phyloP scores from a whole-genome alignment of 2,329 filamentous ascomycete genomes.

The Albifimbria verrucaria region DNA sequence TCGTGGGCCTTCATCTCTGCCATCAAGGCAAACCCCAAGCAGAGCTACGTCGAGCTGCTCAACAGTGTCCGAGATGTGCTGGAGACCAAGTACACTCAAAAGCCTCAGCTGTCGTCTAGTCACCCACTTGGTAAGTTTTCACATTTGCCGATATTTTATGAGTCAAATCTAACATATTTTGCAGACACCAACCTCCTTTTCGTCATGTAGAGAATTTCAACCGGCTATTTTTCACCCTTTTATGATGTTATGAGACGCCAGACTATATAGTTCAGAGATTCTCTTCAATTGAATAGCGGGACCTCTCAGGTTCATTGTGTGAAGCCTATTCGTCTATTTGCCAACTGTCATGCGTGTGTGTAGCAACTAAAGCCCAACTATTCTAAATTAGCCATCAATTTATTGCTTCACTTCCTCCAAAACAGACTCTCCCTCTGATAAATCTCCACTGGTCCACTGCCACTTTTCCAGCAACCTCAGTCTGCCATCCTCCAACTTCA shows the following conservation, averaged over 20 bases:
- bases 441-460: conserved; percentile 20
- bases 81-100: conserved; percentile 82
- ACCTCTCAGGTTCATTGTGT: too few species aligned
- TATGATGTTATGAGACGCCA: not conserved
- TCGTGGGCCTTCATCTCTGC: conserved; percentile 94
- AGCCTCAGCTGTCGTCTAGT: conserved; percentile 93
- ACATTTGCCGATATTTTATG: not conserved
- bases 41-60: conserved; percentile 92
- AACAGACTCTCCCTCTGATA: conserved; percentile 15
- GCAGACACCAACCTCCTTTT: conserved; percentile 64
- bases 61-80: conserved; percentile 94
- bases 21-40: conserved; percentile 87
- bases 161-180: conserved; percentile 10
- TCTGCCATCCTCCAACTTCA: conserved; percentile 17
- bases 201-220: conserved; percentile 58
- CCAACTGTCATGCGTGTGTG: too few species aligned
- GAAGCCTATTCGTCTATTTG: too few species aligned
- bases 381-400: not conserved
- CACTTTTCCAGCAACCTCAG: conserved; percentile 22
- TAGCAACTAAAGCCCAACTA: not conserved
- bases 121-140: conserved; percentile 80
- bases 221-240: too few species aligned
- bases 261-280: too few species aligned
- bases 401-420: conserved; percentile 19
- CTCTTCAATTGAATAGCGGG: too few species aligned